Base-by-base conservation (phyloP, 129 eudicot species). In the Mikania micrantha region DNA sequence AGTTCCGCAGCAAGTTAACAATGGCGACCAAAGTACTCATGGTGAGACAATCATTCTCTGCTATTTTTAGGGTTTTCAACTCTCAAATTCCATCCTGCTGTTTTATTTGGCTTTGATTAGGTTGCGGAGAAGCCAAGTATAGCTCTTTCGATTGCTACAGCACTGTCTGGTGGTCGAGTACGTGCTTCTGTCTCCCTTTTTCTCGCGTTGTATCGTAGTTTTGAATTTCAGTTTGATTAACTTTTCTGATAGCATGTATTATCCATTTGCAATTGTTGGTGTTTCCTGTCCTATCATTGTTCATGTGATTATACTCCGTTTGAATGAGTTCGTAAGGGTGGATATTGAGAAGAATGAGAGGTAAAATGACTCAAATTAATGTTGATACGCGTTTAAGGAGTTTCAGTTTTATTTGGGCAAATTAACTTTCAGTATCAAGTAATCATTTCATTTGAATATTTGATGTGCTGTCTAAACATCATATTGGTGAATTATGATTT, bases 111-210 rank as follows among this genome's bases (percentile, higher is more conserved):
- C 32, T 42, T 50, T 75, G 42, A 39, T 77, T 77, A 91, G 98
- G 98, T 88, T 16, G 98, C 96, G 29, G 98, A 91, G 65, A 91
- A 91, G 76, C 98, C 96, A 20, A 91, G 96, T 70, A 91, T 91
- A 44, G 98, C 96, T 36, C 81, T 75, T 17, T 81, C 98, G 25
- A 91, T 88, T 70, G 98, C 98, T 64, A 72, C 85, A 12, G 88
- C 85, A 70, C 96, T 91, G 16, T 88, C 97, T 25, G 85, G 87
- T 64, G 97, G 94, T 74, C 90, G 85, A 45, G 96, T 91, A 85
- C 62, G 1, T 48, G 73, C 65, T 61, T 49, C 57, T 35, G 12
- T 15, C 71, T 66, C n/a, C n/a, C 61, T 21, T 19, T 16, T 54
- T 3, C 36, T 0, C 16, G 16, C 20, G 20, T 67, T 60, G 49